Conservation (phyloP, 2,329 filamentous ascomycete species). For the Xylariaceae sp. region DNA sequence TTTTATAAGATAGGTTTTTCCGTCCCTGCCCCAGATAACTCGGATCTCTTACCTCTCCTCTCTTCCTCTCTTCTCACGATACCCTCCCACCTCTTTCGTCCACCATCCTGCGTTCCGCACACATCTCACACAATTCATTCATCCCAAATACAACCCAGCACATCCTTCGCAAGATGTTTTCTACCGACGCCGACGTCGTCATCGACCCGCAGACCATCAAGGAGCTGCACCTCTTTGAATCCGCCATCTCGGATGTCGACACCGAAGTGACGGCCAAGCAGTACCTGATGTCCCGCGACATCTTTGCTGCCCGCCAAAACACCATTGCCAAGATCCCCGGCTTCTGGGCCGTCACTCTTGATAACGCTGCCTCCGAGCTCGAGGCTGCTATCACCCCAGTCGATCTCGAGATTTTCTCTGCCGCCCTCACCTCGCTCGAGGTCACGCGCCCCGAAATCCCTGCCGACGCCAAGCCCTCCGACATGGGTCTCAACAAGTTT, state of each 20-base stretch:
- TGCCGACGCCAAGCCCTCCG: slow-evolving; percentile 28
- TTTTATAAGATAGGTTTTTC: slow-evolving; percentile 12
- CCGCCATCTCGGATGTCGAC: slow-evolving; percentile 30
- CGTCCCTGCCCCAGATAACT: not conserved
- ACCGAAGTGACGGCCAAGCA: slow-evolving; percentile 32
- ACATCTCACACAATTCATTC: not conserved
- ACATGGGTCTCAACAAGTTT: slow-evolving; percentile 30
- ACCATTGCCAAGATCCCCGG: slow-evolving; percentile 53
- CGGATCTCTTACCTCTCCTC: slow-evolving; percentile 1
- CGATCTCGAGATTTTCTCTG: slow-evolving; percentile 54
- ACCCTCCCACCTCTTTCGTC: not conserved
- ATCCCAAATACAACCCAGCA: not conserved
- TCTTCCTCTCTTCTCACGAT: not conserved
- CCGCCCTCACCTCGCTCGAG: slow-evolving; percentile 49
- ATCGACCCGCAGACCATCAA: slow-evolving; percentile 31
- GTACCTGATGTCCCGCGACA: slow-evolving; percentile 29
- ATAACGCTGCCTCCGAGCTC: slow-evolving; percentile 51
- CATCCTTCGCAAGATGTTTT: slow-evolving; percentile 20
- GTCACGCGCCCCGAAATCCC: slow-evolving; percentile 42
- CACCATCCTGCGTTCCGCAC: not conserved
- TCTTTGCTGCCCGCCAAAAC: slow-evolving; percentile 53
- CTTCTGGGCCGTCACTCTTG: slow-evolving; percentile 66
- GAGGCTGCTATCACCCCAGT: slow-evolving; percentile 57
- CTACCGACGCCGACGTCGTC: slow-evolving; percentile 23
- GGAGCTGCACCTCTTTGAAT: slow-evolving; percentile 32